Conservation (phyloP, 306 rosid genomes). For the Quillaja saponaria region DNA sequence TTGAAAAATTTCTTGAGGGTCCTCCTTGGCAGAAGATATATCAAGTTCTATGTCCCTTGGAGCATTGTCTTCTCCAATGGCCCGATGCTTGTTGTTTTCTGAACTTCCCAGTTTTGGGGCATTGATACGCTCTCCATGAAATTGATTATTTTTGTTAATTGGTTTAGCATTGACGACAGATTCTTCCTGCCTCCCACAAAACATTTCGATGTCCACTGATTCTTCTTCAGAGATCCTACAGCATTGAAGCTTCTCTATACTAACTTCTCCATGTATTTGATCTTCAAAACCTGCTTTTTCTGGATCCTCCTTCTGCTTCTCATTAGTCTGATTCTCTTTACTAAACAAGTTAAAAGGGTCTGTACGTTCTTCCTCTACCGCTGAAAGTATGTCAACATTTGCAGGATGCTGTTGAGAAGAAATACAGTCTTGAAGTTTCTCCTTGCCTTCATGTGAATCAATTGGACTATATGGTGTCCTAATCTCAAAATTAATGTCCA, state of each 20-base stretch:
- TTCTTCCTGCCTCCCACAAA: slow-evolving; percentile 33
- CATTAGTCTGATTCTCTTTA: slow-evolving; percentile 41
- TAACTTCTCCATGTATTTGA: slow-evolving; percentile 27
- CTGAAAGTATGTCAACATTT: slow-evolving; percentile 21
- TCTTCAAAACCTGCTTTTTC: slow-evolving; percentile 21
- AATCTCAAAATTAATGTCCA: slow-evolving; percentile 45
- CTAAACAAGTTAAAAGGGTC: slow-evolving; percentile 28
- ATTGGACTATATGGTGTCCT: slow-evolving; percentile 32
- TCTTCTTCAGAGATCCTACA: slow-evolving; percentile 38
- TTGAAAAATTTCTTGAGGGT: slow-evolving; percentile 30
- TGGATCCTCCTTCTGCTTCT: slow-evolving; percentile 25
- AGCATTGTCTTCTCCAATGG: slow-evolving; percentile 27
- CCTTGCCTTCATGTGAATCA: slow-evolving; percentile 22
- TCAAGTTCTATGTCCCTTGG: slow-evolving; percentile 29
- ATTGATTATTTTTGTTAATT: slow-evolving; percentile 32
- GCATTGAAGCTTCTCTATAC: slow-evolving; percentile 28
- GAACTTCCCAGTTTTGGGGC: slow-evolving; percentile 33
- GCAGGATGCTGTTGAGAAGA: slow-evolving; percentile 37
- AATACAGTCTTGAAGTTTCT: slow-evolving; percentile 33
- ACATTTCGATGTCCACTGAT: slow-evolving; percentile 29
- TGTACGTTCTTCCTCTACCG: slow-evolving; percentile 27
- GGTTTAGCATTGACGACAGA: slow-evolving; percentile 24
- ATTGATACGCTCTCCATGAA: slow-evolving; percentile 25
- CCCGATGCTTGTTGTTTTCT: slow-evolving; percentile 29
- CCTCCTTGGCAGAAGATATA: slow-evolving; percentile 26